A percentile compares a stretch with the other conserved stretches of the same genome.
These are phyloP conservation scores for Fusarium buharicum DNA, from an alignment of 2,329 filamentous ascomycete genomes.

Conservation along the genomic window DNA sequence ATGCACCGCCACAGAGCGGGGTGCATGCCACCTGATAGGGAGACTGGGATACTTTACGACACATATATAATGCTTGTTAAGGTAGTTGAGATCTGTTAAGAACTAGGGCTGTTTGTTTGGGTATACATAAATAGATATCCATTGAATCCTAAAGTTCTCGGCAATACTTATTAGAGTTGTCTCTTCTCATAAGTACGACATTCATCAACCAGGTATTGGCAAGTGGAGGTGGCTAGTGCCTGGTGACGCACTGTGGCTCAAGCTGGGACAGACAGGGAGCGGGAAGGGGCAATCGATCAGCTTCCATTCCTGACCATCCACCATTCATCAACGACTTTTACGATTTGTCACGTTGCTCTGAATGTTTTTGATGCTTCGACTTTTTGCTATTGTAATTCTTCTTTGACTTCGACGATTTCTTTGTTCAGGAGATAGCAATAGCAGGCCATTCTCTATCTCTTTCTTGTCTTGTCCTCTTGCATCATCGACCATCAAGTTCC, in stretches of 20 bases:
- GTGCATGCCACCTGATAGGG: constrained; percentile 7
- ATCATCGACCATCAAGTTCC: constrained; percentile 5
- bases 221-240: constrained; percentile 41
- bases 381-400: neutral
- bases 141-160: too few relatives aligned
- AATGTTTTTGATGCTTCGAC: constrained; percentile 14
- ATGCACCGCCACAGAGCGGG: constrained; percentile 46
- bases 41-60: too few relatives aligned
- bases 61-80: too few relatives aligned
- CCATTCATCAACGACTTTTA: constrained; percentile 15
- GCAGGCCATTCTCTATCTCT: constrained; percentile 24
- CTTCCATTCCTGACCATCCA: constrained; percentile 46
- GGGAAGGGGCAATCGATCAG: constrained; percentile 37
- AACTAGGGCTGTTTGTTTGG: too few relatives aligned
- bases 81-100: too few relatives aligned
- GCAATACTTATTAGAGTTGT: too few relatives aligned
- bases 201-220: neutral
- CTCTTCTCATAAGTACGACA: neutral
- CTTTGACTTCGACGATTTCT: constrained; percentile 9
- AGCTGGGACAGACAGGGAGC: constrained; percentile 25
- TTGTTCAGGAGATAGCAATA: constrained; percentile 29
- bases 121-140: too few relatives aligned
- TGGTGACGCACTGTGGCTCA: constrained; percentile 45
- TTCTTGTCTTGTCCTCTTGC: constrained; percentile 6
- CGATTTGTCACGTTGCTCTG: constrained; percentile 26